These are phyloP conservation scores for Didymella lethalis DNA, from an alignment of 2,329 filamentous ascomycete species.

Conservation along the genomic window DNA sequence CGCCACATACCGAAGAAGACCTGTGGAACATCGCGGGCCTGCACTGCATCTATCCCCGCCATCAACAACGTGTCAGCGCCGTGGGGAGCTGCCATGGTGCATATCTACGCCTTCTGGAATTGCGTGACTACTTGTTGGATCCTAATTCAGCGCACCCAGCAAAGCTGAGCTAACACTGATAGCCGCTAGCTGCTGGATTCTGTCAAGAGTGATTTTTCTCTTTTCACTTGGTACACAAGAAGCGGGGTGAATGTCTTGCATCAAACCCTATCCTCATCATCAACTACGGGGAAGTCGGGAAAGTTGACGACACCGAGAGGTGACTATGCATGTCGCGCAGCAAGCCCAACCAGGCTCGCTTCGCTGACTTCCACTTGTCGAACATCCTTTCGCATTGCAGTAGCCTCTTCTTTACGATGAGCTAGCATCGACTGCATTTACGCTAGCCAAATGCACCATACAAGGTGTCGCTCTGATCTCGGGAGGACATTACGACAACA, in stretches of 20 bases:
- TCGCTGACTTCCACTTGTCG: background rate
- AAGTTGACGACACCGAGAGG: conserved; percentile 1
- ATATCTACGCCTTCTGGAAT: background rate
- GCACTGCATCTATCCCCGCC: conserved; percentile 4
- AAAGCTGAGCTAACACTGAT: background rate
- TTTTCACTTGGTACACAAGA: background rate
- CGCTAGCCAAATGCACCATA: background rate
- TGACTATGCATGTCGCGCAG: conserved; percentile 1
- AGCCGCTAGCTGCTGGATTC: background rate
- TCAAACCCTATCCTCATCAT: conserved; percentile 3
- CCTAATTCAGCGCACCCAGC: background rate
- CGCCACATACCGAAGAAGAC: conserved; percentile 1
- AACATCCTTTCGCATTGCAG: conserved; percentile 1
- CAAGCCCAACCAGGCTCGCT: background rate
- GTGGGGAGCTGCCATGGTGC: background rate
- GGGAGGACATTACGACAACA: background rate
- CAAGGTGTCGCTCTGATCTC: background rate
- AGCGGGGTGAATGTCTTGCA: background rate
- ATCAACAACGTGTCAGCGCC: conserved; percentile 3
- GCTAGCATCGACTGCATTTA: background rate
- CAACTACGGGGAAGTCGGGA: background rate
- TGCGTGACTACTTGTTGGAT: background rate
- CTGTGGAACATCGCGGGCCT: background rate
- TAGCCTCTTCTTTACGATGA: background rate
- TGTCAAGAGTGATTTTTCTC: background rate